These are phyloP conservation scores for Scedosporium dehoogii DNA, from an alignment of 2,329 filamentous ascomycete genomes.

Conservation along the genomic window DNA sequence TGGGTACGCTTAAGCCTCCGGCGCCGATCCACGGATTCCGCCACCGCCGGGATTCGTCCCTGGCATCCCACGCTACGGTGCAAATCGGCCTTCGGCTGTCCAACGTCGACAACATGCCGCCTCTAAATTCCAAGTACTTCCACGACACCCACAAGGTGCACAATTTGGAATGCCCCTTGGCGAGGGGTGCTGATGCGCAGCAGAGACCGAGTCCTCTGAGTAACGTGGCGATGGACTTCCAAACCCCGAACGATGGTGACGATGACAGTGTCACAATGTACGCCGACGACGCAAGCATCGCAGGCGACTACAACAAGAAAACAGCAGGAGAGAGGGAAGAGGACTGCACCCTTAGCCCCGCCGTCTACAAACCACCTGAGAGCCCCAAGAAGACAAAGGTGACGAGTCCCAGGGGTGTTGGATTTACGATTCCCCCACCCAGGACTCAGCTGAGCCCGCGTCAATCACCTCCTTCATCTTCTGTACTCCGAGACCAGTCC, in stretches of 20 bases:
- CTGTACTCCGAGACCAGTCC: background rate
- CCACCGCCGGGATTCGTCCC: slow-evolving; percentile 51
- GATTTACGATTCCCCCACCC: slow-evolving; percentile 20
- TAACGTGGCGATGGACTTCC: background rate
- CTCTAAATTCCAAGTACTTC: slow-evolving; percentile 20
- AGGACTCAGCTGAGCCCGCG: background rate
- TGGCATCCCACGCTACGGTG: slow-evolving; percentile 56
- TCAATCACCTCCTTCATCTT: background rate
- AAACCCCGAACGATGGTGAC: slow-evolving; percentile 12
- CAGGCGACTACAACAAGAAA: background rate
- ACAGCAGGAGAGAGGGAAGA: slow-evolving; percentile 14
- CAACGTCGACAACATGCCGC: slow-evolving; percentile 40
- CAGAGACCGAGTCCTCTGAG: slow-evolving; percentile 21
- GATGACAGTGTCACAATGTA: slow-evolving; percentile 10
- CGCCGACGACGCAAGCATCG: slow-evolving; percentile 6
- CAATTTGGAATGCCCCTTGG: slow-evolving; percentile 23
- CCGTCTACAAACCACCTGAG: slow-evolving; percentile 37
- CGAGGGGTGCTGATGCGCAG: slow-evolving; percentile 6
- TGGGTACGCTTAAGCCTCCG: slow-evolving; percentile 24
- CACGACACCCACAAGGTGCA: slow-evolving; percentile 26
- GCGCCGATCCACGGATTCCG: slow-evolving; percentile 31
- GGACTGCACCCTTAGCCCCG: slow-evolving; percentile 35
- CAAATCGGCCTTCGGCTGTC: slow-evolving; percentile 63
- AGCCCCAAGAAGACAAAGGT: slow-evolving; percentile 26
- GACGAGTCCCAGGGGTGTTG: slow-evolving; percentile 32